Evolutionary conservation across 805 yeast genomes (phyloP).

Genomic region (Clavispora fructus): DNA sequence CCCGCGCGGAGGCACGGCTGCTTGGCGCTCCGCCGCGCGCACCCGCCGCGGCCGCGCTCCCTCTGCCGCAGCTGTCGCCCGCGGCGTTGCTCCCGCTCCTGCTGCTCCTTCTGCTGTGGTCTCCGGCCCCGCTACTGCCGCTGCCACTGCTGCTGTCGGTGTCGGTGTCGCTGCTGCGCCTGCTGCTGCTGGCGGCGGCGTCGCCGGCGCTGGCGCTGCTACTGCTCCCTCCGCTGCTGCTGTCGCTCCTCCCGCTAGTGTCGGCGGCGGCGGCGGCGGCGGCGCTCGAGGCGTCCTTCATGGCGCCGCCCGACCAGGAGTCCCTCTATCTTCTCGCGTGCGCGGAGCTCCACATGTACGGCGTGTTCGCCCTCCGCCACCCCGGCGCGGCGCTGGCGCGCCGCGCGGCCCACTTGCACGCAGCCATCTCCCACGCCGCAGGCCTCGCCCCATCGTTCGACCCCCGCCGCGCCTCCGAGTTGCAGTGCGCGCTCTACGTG

Average conservation of each 20-base stretch:
- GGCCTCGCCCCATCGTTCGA: constrained; percentile 3
- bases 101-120: background rate
- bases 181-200: background rate
- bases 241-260: constrained; percentile 1
- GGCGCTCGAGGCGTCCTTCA: background rate
- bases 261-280: constrained; percentile 4
- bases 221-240: background rate
- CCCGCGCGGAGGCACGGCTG: background rate
- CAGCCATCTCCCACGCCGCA: constrained; percentile 8
- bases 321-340: constrained; percentile 7
- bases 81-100: background rate
- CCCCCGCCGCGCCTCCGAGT: constrained; percentile 6
- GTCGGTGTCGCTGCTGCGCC: background rate
- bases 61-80: background rate
- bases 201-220: background rate
- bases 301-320: background rate
- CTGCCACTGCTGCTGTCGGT: background rate
- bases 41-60: no score
- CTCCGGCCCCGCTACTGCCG: background rate
- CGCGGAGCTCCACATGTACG: constrained; percentile 11
- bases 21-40: background rate
- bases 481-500: constrained; percentile 4
- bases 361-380: constrained; percentile 3
- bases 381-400: background rate
- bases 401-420: constrained; percentile 3